Evolutionary conservation across 2,329 filamentous ascomycete species (phyloP), one percentile per base, ranked within the genome.

Genomic region (Lachnellula occidentalis): DNA sequence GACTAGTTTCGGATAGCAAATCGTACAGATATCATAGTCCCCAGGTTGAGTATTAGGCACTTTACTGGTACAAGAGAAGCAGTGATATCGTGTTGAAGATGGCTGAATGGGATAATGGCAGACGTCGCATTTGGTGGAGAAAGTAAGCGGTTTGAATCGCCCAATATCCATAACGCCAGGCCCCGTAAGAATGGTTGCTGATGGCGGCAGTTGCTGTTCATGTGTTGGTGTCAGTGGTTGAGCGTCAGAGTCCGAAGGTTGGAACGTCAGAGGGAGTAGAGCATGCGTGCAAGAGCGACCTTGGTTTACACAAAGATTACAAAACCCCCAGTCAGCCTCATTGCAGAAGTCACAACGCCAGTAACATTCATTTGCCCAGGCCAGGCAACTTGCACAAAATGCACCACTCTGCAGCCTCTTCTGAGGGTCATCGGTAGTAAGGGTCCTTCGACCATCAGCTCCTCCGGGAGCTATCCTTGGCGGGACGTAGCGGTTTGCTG

Each of bases 301-400:
- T 69, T 86, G 84, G 56, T 92, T 92, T 31, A 96, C 90, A 61
- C 92, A 97, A 57, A 79, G 74, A 64, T 92, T 90, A 72, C 92
- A 97, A 68, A 90, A 96, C 0, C 92, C 92, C 92, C 92, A 97
- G 66, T 95, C 92, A 5, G 90, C 92, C 58, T 94, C 85, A 64
- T 96, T 96, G 72, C 92, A 97, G 24, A 79, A 70, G 56, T 87
- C 83, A 69, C 92, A 97, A 58, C 88, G 85, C 92, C 92, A 97
- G 71, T 89, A 95, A 71, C 90, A 94, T 50, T 86, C 81, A 64
- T 95, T 92, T 0, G 90, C 80, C 75, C 83, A 88, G 0, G 80
- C 76, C 17, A 79, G 75, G 68, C 92, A 96, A 47, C 80, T 79
- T 37, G 87, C 83, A 68, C 92, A 97, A 70, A 96, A 96, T 5